Evolutionary conservation across 1,284 basidiomycete genomes (phyloP), one percentile per base, ranked within the genome.

Genomic region (Apiotrichum siamense): DNA sequence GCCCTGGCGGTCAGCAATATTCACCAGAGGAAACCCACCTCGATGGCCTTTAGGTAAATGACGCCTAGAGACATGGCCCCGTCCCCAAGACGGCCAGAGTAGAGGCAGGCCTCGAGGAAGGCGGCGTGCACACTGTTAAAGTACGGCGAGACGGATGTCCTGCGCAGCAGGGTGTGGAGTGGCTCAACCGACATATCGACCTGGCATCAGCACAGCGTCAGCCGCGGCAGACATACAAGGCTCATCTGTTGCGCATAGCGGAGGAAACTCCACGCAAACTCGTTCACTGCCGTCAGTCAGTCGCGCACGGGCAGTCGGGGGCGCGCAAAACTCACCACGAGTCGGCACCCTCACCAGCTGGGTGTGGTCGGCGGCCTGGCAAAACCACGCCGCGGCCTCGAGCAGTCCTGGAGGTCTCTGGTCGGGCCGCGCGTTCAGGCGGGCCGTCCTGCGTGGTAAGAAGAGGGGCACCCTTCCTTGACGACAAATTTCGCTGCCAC

Each of bases 111-210:
- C 59, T 72, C 69, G 32, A 71, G 60, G 41, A 63, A 64, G 24
- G 58, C 67, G 11, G 63, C 53, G 20, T 64, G 63, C 6, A 63
- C 56, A n/a, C 57, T 58, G 17, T 60, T 58, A 39, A 70, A 64
- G n/a, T 41, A 39, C 2, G 52, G 23, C 2, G 23, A 26, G 3
- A 25, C n/a, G 17, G 26, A 40, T 0, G 55, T 46, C 11, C 46
- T 42, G 7, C 33, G 26, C 11, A 64, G 37, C 1, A 72, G 56
- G 1, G n/a, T 15, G 11, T 49, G 38, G 10, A 72, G 46, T 2
- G 65, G 52, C 0, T 33, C 42, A 12, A 65, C 15, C 11, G 54
- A 52, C 18, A 36, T 23, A 7, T 50, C 7, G 6, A 40, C 32
- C 49, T 59, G 29, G 3, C 11, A 25, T 54, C 13, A 49, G 45